phyloP scores from a whole-genome alignment of 495 filamentous ascomycete species.

The Podospora tetraspora region DNA sequence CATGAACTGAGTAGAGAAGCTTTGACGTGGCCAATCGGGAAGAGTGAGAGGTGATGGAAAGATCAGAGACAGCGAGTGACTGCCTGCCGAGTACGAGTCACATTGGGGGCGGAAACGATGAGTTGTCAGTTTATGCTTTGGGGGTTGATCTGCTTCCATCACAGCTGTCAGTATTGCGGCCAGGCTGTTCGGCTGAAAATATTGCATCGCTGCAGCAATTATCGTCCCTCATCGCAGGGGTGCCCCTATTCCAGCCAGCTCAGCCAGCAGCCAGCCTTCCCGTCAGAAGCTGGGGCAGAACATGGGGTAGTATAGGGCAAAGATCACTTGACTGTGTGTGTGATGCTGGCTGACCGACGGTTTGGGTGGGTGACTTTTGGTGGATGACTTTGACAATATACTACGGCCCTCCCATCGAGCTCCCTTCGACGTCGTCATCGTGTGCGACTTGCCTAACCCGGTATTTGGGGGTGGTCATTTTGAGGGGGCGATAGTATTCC shows the following conservation, averaged over 20 bases:
- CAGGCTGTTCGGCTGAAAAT: not conserved
- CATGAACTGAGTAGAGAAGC: not conserved
- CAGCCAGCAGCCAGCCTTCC: not conserved
- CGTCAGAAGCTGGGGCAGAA: too few relatives aligned
- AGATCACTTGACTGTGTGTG: not conserved
- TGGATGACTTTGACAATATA: not conserved
- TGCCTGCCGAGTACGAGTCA: not conserved
- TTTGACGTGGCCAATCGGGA: not conserved
- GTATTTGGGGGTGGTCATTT: not conserved
- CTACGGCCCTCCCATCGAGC: not conserved
- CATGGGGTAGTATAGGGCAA: not conserved
- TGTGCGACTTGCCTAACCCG: not conserved
- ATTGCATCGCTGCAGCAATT: not conserved
- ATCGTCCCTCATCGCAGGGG: not conserved
- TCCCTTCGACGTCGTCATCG: not conserved
- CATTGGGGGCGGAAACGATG: not conserved
- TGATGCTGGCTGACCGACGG: not conserved
- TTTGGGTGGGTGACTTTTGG: not conserved
- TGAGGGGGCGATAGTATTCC: not conserved
- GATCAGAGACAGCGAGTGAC: not conserved
- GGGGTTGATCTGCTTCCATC: not conserved
- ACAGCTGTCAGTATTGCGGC: not conserved
- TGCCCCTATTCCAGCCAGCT: not conserved
- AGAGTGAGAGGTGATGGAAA: not conserved
- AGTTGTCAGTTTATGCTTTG: not conserved